Evolutionary conservation across 2,329 filamentous ascomycete genomes (phyloP).

Genomic region (Dactylellina drechsleri): DNA sequence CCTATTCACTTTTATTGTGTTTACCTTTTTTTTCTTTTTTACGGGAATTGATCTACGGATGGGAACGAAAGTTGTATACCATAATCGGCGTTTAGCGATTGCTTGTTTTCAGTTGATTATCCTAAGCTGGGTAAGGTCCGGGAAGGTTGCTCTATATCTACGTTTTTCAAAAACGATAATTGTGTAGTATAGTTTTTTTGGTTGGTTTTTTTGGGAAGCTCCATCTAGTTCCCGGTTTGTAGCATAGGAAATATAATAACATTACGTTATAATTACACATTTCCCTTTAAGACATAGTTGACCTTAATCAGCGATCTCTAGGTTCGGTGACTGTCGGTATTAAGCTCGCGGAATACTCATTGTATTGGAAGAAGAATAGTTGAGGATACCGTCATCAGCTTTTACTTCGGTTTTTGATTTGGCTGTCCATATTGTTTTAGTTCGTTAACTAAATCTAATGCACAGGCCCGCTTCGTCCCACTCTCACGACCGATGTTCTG

Average conservation of each 20-base stretch:
- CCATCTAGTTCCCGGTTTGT: background rate
- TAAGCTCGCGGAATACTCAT: too few relatives aligned
- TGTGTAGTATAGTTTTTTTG: conserved; percentile 37
- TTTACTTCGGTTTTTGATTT: too few relatives aligned
- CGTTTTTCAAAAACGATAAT: too few relatives aligned
- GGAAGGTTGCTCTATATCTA: too few relatives aligned
- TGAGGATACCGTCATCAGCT: too few relatives aligned
- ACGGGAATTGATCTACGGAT: conserved; percentile 7
- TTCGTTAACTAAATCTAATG: too few relatives aligned
- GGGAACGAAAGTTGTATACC: conserved; percentile 29
- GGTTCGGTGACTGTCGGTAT: too few relatives aligned
- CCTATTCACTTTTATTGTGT: background rate
- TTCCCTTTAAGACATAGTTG: background rate
- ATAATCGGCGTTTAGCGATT: conserved; percentile 14
- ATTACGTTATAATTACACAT: background rate
- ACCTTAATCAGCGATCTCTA: background rate
- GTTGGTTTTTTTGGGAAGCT: background rate
- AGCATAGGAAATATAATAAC: conserved; percentile 14
- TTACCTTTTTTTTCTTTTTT: conserved; percentile 12
- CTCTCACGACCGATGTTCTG: too few relatives aligned
- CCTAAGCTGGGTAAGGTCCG: too few relatives aligned
- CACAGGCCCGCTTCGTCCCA: too few relatives aligned
- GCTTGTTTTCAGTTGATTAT: conserved; percentile 3
- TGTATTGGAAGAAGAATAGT: too few relatives aligned
- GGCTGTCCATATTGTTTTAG: too few relatives aligned